A percentile compares a stretch with the other conserved stretches of the same genome.
Evolutionary conservation across 2,329 filamentous ascomycete genomes (phyloP).

Genomic region (Epichloe uncinata): DNA sequence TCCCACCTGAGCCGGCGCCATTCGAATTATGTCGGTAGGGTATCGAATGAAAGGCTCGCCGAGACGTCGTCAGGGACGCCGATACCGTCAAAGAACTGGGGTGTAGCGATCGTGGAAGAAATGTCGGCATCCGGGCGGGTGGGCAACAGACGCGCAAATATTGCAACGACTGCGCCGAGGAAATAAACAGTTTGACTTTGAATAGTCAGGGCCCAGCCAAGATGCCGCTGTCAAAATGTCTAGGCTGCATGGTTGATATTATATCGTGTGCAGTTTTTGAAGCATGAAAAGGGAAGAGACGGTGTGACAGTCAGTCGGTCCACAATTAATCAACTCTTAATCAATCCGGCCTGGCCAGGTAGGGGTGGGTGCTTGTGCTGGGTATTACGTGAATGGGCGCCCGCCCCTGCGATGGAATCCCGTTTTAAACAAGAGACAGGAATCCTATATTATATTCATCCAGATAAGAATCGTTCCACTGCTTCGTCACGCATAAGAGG

Average conservation of each 20-base stretch:
- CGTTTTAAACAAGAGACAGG: too few relatives aligned
- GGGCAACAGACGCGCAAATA: constrained; percentile 5
- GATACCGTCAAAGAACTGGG: constrained; percentile 12
- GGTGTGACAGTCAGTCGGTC: too few relatives aligned
- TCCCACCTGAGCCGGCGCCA: constrained; percentile 13
- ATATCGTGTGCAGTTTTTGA: background rate
- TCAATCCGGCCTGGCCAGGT: too few relatives aligned
- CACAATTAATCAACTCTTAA: too few relatives aligned
- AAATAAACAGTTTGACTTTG: background rate
- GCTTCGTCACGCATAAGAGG: too few relatives aligned
- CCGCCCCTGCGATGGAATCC: too few relatives aligned
- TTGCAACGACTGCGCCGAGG: background rate
- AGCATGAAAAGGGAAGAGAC: too few relatives aligned
- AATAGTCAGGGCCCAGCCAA: background rate
- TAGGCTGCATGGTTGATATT: background rate
- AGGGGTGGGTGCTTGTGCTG: too few relatives aligned
- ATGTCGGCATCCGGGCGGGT: constrained; percentile 18
- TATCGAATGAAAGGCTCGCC: constrained; percentile 12
- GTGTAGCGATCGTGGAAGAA: constrained; percentile 17
- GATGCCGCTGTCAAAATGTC: background rate
- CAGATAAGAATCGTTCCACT: too few relatives aligned
- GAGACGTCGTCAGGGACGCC: constrained; percentile 11
- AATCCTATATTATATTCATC: too few relatives aligned
- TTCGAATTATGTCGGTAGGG: constrained; percentile 7
- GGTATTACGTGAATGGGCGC: too few relatives aligned